A percentile compares a stretch with the other conserved stretches of the same genome.
Conservation (phyloP, 2,329 filamentous ascomycete genomes). For the Plenodomus tracheiphilus region DNA sequence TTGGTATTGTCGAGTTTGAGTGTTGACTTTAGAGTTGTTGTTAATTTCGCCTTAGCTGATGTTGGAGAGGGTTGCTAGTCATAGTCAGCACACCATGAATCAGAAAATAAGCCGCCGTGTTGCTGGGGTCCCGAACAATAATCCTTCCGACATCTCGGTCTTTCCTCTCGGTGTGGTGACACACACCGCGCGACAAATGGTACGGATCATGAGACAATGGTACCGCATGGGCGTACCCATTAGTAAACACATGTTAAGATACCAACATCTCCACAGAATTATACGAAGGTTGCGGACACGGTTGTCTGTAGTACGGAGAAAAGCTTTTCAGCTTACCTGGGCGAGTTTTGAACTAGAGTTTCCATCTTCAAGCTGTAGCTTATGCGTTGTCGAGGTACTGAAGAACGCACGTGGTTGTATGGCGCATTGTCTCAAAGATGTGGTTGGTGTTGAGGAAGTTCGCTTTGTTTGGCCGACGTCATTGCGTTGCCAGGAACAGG, state of each 20-base stretch:
- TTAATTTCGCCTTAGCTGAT: constrained; percentile 24
- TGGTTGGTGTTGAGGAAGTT: constrained; percentile 1
- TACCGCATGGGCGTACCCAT: no score
- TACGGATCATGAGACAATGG: no score
- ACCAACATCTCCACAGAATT: no score
- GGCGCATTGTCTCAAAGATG: constrained; percentile 1
- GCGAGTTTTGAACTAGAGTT: not conserved
- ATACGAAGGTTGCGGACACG: no score
- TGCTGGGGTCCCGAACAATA: not conserved
- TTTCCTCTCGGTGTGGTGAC: not conserved
- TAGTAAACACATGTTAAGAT: no score
- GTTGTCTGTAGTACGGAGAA: no score
- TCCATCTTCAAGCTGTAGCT: constrained; percentile 10
- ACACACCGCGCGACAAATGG: no score
- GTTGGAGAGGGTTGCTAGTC: constrained; percentile 3
- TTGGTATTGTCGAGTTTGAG: constrained; percentile 39
- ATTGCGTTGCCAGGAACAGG: constrained; percentile 21
- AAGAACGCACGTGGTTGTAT: constrained; percentile 14
- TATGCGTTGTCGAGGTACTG: constrained; percentile 21
- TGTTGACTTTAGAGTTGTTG: constrained; percentile 34
- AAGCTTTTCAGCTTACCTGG: not conserved
- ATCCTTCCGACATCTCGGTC: not conserved
- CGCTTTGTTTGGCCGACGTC: constrained; percentile 7
- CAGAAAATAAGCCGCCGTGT: not conserved
- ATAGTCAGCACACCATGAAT: constrained; percentile 2